Base-by-base conservation (phyloP, 352 stramenopile genomes). In the Thraustochytrium sp. region DNA sequence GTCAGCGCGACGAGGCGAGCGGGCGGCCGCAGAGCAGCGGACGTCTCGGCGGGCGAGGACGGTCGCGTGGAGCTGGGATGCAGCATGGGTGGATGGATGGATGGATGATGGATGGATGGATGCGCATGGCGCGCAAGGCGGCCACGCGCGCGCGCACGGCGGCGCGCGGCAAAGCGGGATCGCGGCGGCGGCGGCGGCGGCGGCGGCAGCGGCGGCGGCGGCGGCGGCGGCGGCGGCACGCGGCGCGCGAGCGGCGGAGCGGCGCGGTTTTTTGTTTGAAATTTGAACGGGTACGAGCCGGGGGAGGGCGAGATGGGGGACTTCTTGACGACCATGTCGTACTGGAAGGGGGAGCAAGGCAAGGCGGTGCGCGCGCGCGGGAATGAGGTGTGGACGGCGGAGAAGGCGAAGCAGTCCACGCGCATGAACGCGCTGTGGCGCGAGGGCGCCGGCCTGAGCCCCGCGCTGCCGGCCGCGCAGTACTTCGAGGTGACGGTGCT, bases 381-480 rank as follows among this genome's bases (percentile, higher is more conserved):
- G 36, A 75, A 75, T 37, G n/a, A 51, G 40, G 62, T 34, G 44
- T 54, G 62, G 37, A 26, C 34, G 23, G 37, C 51, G 62, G 44
- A 16, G 11, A 75, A 51, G 62, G n/a, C 37, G 23, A 51, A 8
- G 16, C 37, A 54, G 62, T 75, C 62, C 18, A 75, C 62, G 38
- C 62, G 62, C 18, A 54, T 75, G 62, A 75, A 75, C 62, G 62
- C 62, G 16, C 21, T 75, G n/a, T 75, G 62, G 62, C 48, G 44
- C n/a, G 62, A 75, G 62, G 37, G 36, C 3, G 36, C n/a, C 37
- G 62, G 62, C 42, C 62, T 75, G 1, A 26, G 11, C 18, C 62
- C 40, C 5, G 31, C 23, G 4, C 37, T 54, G 18, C 62, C 62
- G 3, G 62, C 23, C 11, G 40, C 36, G 18, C 62, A 75, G 62